phyloP scores from a whole-genome alignment of 1,284 basidiomycete species.

The Ceratobasidium sp. region DNA sequence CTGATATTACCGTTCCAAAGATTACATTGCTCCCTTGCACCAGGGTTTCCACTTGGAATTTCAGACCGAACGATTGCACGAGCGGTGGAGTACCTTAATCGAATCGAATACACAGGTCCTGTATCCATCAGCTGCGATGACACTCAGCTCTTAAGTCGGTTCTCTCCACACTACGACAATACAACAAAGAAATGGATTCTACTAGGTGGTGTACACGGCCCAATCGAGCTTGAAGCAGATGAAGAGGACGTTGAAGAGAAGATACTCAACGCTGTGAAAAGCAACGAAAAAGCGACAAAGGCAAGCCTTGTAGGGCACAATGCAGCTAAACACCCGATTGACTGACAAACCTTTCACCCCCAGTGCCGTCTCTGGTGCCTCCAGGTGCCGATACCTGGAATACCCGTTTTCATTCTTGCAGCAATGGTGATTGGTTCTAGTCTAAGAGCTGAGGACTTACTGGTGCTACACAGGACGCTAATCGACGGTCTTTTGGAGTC shows the following conservation, averaged over 20 bases:
- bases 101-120: slow-evolving; percentile 12
- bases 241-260: slow-evolving; percentile 44
- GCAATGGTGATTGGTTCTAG: slow-evolving; percentile 23
- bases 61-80: slow-evolving; percentile 41
- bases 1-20: too few species aligned
- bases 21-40: too few species aligned
- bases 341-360: neutral
- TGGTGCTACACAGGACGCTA: neutral
- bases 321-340: neutral
- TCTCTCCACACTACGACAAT: slow-evolving; percentile 44
- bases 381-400: slow-evolving; percentile 41
- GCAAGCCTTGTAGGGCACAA: slow-evolving; percentile 37
- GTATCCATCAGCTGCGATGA: slow-evolving; percentile 32
- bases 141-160: slow-evolving; percentile 40
- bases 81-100: slow-evolving; percentile 19
- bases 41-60: slow-evolving; percentile 46
- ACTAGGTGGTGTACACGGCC: slow-evolving; percentile 44
- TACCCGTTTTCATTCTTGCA: slow-evolving; percentile 16
- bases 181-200: slow-evolving; percentile 42
- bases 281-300: neutral
- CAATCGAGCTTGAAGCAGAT: slow-evolving; percentile 40
- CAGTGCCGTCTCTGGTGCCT: slow-evolving; percentile 40
- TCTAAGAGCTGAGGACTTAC: slow-evolving; percentile 37
- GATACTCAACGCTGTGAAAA: slow-evolving; percentile 11
- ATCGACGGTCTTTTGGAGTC: slow-evolving; percentile 35